Base-by-base conservation (phyloP, 768 basidiomycete genomes). In the Trametopsis cervina region DNA sequence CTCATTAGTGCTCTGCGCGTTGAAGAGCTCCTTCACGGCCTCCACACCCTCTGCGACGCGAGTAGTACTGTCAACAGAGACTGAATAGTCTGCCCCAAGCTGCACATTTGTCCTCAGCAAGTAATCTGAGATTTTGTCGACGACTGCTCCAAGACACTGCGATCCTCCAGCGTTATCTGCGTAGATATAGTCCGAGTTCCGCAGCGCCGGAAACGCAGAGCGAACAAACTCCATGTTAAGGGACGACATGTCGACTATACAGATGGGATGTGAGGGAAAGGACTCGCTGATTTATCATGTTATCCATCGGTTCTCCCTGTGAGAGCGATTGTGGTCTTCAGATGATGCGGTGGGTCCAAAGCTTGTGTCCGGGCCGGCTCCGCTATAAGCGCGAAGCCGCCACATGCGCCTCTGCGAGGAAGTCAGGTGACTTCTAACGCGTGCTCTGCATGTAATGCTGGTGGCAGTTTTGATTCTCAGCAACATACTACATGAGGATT, bases 131-230 rank as follows among this genome's bases (percentile, higher is more conserved):
- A 88, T 74, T 37, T 73, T 65, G 54, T 82, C 74, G 46, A 80
- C 76, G 25, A 80, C 79, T 42, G 64, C 65, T 41, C 73, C 67
- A 1, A 77, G 65, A 33, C 74, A 76, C 60, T 80, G 86, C 2
- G 85, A 86, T 6, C 85, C 86, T 0, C 85, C 86, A 0, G 86
- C 87, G 50, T 85, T 89, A 66, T 88, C 86, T 2, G 72, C 87
- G 56, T 76, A 88, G 51, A 85, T 73, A 56, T 72, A 87, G 1
- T 78, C 80, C 1, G 70, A 66, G 24, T 21, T 25, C 12, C 68
- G 61, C 22, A 89, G 67, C 3, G 81, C 65, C 3, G 84, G 86
- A 60, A 89, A 88, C 29, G 75, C 73, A 24, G 74, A 69, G 45
- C 83, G 77, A 38, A 73, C 80, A 55, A 66, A 64, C 15, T 61